Percentiles rank a stretch among this genome's conserved stretches.
These are phyloP conservation scores for Elsinoe necatrix DNA, from an alignment of 2,329 filamentous ascomycete genomes.

Conservation along the genomic window DNA sequence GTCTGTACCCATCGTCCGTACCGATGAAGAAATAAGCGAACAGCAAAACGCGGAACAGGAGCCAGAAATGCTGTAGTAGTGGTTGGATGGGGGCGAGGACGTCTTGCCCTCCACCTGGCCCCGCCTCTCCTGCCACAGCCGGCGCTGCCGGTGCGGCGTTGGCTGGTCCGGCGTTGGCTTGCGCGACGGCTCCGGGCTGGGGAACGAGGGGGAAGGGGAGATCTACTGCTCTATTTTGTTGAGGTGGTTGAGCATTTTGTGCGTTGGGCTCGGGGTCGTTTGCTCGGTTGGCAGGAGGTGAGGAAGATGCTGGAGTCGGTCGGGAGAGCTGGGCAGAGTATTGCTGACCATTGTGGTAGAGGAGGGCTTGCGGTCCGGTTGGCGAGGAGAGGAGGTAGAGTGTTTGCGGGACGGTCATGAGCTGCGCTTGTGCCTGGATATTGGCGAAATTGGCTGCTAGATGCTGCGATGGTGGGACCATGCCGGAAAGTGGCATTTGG, in stretches of 20 bases:
- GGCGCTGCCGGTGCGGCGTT: conserved; percentile 14
- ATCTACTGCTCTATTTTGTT: conserved; percentile 1
- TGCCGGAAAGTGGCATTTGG: background rate
- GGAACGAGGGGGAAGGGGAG: conserved; percentile 4
- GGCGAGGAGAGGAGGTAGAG: conserved; percentile 39
- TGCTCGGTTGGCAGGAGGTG: background rate
- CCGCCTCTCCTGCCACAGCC: conserved; percentile 17
- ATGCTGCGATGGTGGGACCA: background rate
- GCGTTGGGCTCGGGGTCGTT: background rate
- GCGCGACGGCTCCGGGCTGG: background rate
- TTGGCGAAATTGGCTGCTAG: conserved; percentile 2
- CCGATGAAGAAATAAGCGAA: conserved; percentile 52
- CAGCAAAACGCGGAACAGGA: conserved; percentile 49
- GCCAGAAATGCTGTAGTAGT: conserved; percentile 43
- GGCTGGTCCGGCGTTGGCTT: conserved; percentile 6
- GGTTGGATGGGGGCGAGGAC: conserved; percentile 24
- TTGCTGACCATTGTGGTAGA: conserved; percentile 33
- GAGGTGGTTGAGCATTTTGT: conserved; percentile 1
- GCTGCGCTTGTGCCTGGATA: conserved; percentile 20
- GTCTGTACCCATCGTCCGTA: conserved; percentile 36
- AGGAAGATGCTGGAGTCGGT: background rate
- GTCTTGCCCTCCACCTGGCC: conserved; percentile 16
- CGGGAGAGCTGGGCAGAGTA: conserved; percentile 21
- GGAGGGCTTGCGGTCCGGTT: conserved; percentile 37
- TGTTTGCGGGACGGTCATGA: conserved; percentile 17